A percentile compares a stretch with the other conserved stretches of the same genome.
Evolutionary conservation across 139 green algal species (phyloP).

Genomic region (Chlamydomonas incerta): DNA sequence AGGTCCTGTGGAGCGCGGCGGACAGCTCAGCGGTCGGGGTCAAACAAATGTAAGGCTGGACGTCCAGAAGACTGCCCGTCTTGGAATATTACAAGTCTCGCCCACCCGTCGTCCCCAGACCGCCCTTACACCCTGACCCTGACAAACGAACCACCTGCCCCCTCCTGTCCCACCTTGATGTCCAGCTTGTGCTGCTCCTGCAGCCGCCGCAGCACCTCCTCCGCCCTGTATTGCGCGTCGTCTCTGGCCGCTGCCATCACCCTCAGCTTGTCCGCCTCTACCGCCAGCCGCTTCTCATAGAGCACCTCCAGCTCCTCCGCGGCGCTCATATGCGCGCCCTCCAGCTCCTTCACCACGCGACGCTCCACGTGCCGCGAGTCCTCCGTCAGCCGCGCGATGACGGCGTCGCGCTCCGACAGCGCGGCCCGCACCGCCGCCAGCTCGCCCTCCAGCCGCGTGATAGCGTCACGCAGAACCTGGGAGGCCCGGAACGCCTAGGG

Average conservation of each 20-base stretch:
- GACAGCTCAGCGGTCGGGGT: too few relatives aligned
- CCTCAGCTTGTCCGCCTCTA: slow-evolving; percentile 28
- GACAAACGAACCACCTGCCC: too few relatives aligned
- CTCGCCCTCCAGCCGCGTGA: slow-evolving; percentile 44
- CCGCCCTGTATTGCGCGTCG: slow-evolving; percentile 51
- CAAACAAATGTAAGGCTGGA: too few relatives aligned
- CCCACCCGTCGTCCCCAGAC: too few relatives aligned
- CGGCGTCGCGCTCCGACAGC: slow-evolving; percentile 21
- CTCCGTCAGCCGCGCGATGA: slow-evolving; percentile 10
- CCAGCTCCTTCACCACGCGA: slow-evolving; percentile 32
- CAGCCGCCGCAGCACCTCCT: slow-evolving; percentile 54
- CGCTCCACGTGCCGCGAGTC: background rate
- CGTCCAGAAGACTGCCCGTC: too few relatives aligned
- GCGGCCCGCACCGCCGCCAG: background rate
- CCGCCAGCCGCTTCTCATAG: slow-evolving; percentile 59
- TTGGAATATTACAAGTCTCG: too few relatives aligned
- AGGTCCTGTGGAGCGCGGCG: too few relatives aligned
- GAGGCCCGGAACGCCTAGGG: slow-evolving; percentile 42
- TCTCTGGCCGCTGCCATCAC: slow-evolving; percentile 35
- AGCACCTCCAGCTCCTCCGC: slow-evolving; percentile 70
- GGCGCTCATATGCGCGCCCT: slow-evolving; percentile 55
- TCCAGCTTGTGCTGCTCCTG: slow-evolving; percentile 21
- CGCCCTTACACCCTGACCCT: too few relatives aligned
- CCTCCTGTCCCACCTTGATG: slow-evolving; percentile 22
- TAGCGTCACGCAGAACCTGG: slow-evolving; percentile 49